A percentile compares a stretch with the other conserved stretches of the same genome.
phyloP scores from a whole-genome alignment of 2,329 filamentous ascomycete genomes.

The Escovopsis sp. region DNA sequence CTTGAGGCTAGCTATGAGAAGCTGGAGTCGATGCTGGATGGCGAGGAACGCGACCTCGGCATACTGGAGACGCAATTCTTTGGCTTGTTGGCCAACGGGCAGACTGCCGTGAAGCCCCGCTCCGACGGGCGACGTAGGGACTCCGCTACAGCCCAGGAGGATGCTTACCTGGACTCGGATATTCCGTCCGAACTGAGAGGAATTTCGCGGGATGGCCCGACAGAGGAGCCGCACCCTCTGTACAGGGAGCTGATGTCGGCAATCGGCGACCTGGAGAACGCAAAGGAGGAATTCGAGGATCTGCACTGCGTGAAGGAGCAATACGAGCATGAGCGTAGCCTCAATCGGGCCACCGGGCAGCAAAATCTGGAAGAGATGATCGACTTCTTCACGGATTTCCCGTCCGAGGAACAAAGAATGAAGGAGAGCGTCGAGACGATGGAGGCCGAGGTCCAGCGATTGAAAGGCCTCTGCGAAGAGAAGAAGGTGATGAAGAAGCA shows the following conservation, averaged over 20 bases:
- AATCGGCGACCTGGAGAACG: conserved; percentile 30
- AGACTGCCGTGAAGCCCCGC: conserved; percentile 6
- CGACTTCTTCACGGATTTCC: conserved; percentile 31
- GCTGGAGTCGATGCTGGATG: conserved; percentile 20
- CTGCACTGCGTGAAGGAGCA: conserved; percentile 24
- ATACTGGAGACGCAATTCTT: conserved; percentile 25
- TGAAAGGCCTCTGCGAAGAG: conserved; percentile 26
- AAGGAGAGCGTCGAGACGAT: conserved; percentile 18
- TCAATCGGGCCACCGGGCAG: conserved; percentile 16
- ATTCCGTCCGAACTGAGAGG: conserved; percentile 21
- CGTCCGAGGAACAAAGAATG: conserved; percentile 20
- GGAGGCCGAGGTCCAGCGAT: conserved; percentile 17
- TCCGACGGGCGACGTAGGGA: not conserved
- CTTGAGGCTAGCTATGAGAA: conserved; percentile 23
- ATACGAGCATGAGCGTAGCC: conserved; percentile 22
- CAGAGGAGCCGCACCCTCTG: conserved; percentile 31
- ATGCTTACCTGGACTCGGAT: conserved; percentile 5
- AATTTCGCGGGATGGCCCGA: conserved; percentile 19
- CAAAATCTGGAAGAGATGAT: conserved; percentile 22
- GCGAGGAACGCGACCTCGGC: conserved; percentile 21
- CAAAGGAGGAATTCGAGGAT: conserved; percentile 32
- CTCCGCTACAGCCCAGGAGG: not conserved
- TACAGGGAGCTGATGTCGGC: conserved; percentile 29
- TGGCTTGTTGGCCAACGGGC: conserved; percentile 20
- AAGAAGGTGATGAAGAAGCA: conserved; percentile 29